Base-by-base conservation (phyloP, 805 yeast species). In the Saturnispora serradocipensis region DNA sequence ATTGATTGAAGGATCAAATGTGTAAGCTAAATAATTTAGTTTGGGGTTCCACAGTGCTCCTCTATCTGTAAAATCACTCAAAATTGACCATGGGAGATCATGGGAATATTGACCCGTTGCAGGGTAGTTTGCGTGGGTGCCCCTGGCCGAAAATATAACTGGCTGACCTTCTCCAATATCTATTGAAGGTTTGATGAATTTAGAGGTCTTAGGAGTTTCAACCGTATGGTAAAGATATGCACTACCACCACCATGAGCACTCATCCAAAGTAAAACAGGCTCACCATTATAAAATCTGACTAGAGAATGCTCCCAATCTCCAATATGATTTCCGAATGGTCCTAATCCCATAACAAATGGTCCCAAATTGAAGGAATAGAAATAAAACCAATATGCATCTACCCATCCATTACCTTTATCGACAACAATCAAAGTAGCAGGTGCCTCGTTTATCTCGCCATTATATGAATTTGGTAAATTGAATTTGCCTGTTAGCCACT, bases 271-370 rank as follows among this genome's bases (percentile, higher is more conserved):
- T 49, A 85, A 77, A 11, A 82, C 73, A 0, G 99, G 98, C 53
- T 73, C 69, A 1, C 96, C 96, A 3, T 84, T 76, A 60, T 82
- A 79, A 63, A 88, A 91, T 25, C 99, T 73, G 13, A 89, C 91
- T 35, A 91, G 69, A 1, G 95, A 81, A 66, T 91, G 99, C 60
- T 91, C 99, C 99, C 99, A 91, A 70, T 91, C 99, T 6, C 98
- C 99, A 34, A 93, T 81, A 63, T 91, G 99, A 64, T 91, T 86
- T 0, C 99, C 99, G 72, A 85, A 93, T 0, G 99, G 99, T 0
- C 99, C 99, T 36, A 79, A 77, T 3, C 98, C 98, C 97, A 91
- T 89, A 9, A 91, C 97, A 68, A 83, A 91, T 0, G 99, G 97
- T 0, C 99, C 99, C 57, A 87, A 72, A 64, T 91, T 91, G 72